Percentiles rank a stretch among this genome's conserved stretches.
Conservation (phyloP, 495 filamentous ascomycete species). For the Aspergillus funiculosus region DNA sequence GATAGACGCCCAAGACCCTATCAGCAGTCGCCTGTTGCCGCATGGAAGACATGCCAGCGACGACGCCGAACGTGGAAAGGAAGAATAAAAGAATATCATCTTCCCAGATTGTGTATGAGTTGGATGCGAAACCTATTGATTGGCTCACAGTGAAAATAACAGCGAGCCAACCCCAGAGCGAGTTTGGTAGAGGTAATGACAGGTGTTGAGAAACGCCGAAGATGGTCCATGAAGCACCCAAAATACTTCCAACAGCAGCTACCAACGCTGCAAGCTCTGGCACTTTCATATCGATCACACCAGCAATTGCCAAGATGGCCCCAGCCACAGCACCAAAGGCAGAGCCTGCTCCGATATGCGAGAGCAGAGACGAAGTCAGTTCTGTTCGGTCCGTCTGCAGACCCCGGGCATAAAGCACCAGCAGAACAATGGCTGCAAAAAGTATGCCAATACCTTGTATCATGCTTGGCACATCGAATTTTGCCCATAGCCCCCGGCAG, state of each 20-base stretch:
- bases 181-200: conserved; percentile 62
- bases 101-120: conserved; percentile 99
- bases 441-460: conserved; percentile 67
- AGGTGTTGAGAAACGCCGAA: conserved; percentile 43
- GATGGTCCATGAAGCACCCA: conserved; percentile 54
- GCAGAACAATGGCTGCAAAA: conserved; percentile 54
- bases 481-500: conserved; percentile 84
- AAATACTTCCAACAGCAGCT: conserved; percentile 57
- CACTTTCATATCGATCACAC: conserved; percentile 22
- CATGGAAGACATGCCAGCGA: conserved; percentile 66
- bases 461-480: conserved; percentile 86
- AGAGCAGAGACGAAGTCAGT: conserved; percentile 46
- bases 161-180: conserved; percentile 81
- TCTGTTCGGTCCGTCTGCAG: conserved; percentile 47
- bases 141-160: conserved; percentile 74
- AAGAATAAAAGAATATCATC: conserved; percentile 92
- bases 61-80: conserved; percentile 76
- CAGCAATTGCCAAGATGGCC: conserved; percentile 18
- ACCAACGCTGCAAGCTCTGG: conserved; percentile 35
- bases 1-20: conserved; percentile 68
- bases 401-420: conserved; percentile 67
- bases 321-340: conserved; percentile 36
- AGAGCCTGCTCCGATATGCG: conserved; percentile 38
- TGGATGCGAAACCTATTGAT: conserved; percentile 88
- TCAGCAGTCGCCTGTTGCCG: conserved; percentile 57